phyloP scores from a whole-genome alignment of 208 protist genomes.

The Leptomonas seymouri region DNA sequence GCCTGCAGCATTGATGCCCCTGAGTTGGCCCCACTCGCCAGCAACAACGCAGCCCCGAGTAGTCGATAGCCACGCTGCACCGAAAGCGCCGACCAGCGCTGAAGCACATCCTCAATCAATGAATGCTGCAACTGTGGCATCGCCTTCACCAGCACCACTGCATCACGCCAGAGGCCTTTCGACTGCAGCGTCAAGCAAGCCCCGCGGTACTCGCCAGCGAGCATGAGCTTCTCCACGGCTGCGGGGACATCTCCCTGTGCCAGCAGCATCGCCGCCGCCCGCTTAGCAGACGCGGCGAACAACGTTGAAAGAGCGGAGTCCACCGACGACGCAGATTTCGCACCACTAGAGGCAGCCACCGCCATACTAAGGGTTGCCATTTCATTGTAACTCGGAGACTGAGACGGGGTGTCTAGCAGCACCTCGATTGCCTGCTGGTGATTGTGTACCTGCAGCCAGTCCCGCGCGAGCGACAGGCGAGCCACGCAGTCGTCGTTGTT shows the following conservation, averaged over 20 bases:
- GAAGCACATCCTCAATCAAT: slow-evolving; percentile 34
- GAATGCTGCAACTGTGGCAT: slow-evolving; percentile 14
- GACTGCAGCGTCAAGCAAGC: slow-evolving; percentile 69
- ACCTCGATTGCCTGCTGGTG: slow-evolving; percentile 62
- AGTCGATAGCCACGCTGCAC: slow-evolving; percentile 54
- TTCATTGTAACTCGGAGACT: slow-evolving; percentile 53
- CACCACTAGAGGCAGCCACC: slow-evolving; percentile 44
- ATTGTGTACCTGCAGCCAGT: slow-evolving; percentile 60
- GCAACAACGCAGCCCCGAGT: slow-evolving; percentile 48
- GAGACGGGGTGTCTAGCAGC: slow-evolving; percentile 68
- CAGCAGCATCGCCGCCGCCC: slow-evolving; percentile 69
- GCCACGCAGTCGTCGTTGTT: slow-evolving; percentile 46
- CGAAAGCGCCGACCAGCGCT: slow-evolving; percentile 66
- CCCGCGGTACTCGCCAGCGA: slow-evolving; percentile 65
- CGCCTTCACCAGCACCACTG: slow-evolving; percentile 53
- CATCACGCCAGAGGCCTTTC: slow-evolving; percentile 67
- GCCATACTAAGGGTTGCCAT: slow-evolving; percentile 69
- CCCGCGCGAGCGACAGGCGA: slow-evolving; percentile 55
- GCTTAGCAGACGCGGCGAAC: slow-evolving; percentile 50
- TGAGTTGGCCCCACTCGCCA: slow-evolving; percentile 29
- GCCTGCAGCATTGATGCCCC: neutral
- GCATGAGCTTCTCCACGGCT: slow-evolving; percentile 76
- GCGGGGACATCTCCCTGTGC: slow-evolving; percentile 65
- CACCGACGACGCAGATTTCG: slow-evolving; percentile 2
- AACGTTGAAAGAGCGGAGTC: slow-evolving; percentile 41